A percentile compares a stretch with the other conserved stretches of the same genome.
These are phyloP conservation scores for Neckera pumila DNA, from an alignment of 225 moss, liverwort and hornwort species.

Conservation along the genomic window DNA sequence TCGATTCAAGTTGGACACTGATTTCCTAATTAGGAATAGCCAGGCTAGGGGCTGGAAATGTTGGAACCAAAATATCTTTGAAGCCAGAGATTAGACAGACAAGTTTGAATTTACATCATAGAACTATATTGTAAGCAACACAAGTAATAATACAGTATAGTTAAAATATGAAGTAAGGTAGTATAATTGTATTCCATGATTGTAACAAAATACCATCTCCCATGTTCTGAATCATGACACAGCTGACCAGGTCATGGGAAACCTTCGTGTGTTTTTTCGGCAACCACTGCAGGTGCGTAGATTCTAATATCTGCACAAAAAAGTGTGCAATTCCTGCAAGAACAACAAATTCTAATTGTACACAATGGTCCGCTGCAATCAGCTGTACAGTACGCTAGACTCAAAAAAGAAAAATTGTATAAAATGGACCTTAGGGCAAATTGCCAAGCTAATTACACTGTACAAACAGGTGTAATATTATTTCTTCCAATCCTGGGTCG, in stretches of 20 bases:
- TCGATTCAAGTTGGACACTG: not conserved
- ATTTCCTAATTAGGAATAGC: not conserved
- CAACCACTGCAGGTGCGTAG: not conserved
- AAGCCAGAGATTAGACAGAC: not conserved
- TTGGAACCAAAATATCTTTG: not conserved
- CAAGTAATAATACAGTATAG: not conserved
- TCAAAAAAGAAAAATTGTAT: too few relatives aligned
- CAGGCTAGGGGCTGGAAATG: not conserved
- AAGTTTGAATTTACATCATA: not conserved
- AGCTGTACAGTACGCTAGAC: not conserved
- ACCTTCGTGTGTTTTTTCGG: rapidly evolving
- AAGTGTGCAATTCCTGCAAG: not conserved
- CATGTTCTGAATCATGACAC: not conserved
- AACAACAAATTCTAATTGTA: not conserved
- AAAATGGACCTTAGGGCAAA: too few relatives aligned
- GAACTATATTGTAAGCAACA: not conserved
- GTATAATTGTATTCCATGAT: not conserved
- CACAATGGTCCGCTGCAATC: not conserved
- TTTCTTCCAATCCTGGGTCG: too few relatives aligned
- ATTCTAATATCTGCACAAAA: not conserved
- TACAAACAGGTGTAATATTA: too few relatives aligned
- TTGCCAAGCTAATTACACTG: too few relatives aligned
- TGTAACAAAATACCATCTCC: not conserved
- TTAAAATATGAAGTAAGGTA: not conserved
- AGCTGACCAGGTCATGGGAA: not conserved